Conservation (phyloP, 1,284 basidiomycete genomes). For the Retiboletus flavoniger region DNA sequence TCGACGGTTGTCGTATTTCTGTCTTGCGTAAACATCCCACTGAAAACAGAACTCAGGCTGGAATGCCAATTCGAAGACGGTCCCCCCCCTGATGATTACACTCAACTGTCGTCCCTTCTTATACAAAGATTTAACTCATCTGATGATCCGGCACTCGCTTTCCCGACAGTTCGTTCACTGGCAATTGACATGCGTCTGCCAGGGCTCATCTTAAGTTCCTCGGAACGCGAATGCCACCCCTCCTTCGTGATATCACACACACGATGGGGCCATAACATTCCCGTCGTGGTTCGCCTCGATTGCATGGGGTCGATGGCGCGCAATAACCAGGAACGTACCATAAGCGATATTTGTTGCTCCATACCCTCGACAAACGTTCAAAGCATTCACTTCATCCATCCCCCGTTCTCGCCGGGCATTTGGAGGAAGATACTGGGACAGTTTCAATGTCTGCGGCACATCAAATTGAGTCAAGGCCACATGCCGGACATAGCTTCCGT, state of each 20-base stretch:
- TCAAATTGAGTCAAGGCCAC: neutral
- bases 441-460: neutral
- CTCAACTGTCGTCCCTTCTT: neutral
- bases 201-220: neutral
- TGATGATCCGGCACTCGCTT: neutral
- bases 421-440: neutral
- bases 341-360: neutral
- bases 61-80: neutral
- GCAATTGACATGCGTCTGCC: neutral
- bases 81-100: neutral
- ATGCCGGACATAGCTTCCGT: neutral
- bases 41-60: neutral
- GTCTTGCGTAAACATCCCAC: conserved; percentile 2
- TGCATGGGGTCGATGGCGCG: too few species aligned
- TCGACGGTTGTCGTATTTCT: conserved; percentile 5
- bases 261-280: neutral
- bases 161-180: neutral
- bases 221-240: neutral
- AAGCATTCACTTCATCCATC: neutral
- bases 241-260: too few species aligned
- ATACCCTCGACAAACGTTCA: neutral
- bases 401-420: neutral
- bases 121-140: neutral
- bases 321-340: neutral
- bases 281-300: neutral